Base-by-base conservation (phyloP, 2,329 filamentous ascomycete species). In the Bipolaris zeicola region DNA sequence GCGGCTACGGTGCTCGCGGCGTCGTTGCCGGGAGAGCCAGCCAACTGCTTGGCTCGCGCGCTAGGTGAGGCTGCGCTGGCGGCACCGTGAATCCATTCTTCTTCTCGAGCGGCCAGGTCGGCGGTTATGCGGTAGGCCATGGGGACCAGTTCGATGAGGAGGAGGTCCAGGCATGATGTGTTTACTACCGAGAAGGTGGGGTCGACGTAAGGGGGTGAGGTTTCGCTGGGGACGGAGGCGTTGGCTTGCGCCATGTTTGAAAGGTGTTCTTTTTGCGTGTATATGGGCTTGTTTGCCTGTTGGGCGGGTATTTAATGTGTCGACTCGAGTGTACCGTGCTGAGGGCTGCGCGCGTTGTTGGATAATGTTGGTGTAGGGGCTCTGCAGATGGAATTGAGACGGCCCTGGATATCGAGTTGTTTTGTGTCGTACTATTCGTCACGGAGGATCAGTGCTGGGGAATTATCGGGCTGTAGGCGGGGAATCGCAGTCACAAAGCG, bases 101-200 rank as follows among this genome's bases (percentile, higher is more conserved):
- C 75, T 57, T 83, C 76, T 50, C 77, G 73, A 28, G 78, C 79
- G 56, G 87, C 85, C 4, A 92, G 82, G 70, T 95, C 89, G 70
- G 88, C 85, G 20, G 91, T 88, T 60, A 98, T 84, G 63, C 95
- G 88, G 77, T 96, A 92, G 5, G 94, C 91, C 82, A 98, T 89
- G 37, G 95, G 95, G 14, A 99, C 95, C 52, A 99, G 86, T 80
- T 99, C 95, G 74, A 98, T 98, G 67, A 99, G 86, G 54, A 99
- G 86, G 67, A 99, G 89, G 78, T 99, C 95, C 69, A 99, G 87
- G 75, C 90, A 92, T 45, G 94, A 95, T 55, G 89, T 87, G 79
- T 86, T 89, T 68, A 97, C 83, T 79, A 93, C 90, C 58, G 87
- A 86, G 56, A 90, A 89, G 57, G 83, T 83, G 36, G 91, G 89